Evolutionary conservation across 257 asterid species (phyloP), one percentile per base, ranked within the genome.

Genomic region (Fraxinus excelsior): DNA sequence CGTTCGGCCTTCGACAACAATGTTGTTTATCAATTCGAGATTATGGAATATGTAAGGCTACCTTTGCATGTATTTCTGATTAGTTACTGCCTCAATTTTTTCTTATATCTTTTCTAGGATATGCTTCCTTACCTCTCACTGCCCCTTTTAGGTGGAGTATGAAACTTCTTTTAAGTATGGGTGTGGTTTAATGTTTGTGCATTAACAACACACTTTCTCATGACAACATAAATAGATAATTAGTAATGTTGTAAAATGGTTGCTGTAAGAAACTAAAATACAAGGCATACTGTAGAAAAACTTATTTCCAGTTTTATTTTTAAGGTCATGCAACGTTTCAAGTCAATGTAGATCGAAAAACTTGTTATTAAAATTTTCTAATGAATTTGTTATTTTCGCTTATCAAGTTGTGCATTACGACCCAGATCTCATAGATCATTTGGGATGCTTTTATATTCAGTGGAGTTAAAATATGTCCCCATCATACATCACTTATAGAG

Each of bases 1-100:
- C 99, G 99, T 78, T 95, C 99, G 19, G 99, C 99, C 71, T 95
- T 95, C 75, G 99, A 95, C 84, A 79, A 86, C 87, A 91, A 95
- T 81, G 98, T 95, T 82, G 98, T 95, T 81, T 91, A 87, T 87
- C 99, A 95, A 77, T 95, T 89, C 88, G 99, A 96, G 87, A 89
- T 91, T 78, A 96, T 96, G 99, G 98, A 96, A 91, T 89, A 93
- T 81, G 99, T 96, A 93, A 93, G 99, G 66, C 78, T 72, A 76
- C 34, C 53, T 53, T 74, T 62, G 67, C 58, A 60, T 74, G 65
- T 67, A 12, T 37, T 75, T 81, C 67, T 67, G 75, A 29, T 74
- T 72, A 58, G 49, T 62, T 46, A 62, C 13, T 58, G 64, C 31
- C 72, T 60, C 76, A 19, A 72, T 65, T 46, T 19, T 37, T 62